Conservation (phyloP, 495 filamentous ascomycete species). For the Haplographium delicatum region DNA sequence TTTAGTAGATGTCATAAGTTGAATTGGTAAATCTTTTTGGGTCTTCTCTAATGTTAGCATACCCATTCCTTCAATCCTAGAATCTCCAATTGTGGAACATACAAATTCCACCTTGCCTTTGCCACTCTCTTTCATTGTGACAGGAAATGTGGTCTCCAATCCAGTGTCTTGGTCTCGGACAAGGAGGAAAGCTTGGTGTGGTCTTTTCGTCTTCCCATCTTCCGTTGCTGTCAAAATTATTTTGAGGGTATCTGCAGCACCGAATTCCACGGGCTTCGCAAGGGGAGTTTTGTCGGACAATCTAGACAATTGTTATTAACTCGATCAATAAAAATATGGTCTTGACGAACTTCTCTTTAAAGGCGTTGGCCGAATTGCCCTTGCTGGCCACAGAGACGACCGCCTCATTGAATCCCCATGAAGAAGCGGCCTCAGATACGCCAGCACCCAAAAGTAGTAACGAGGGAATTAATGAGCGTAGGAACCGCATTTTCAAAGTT, state of each 20-base stretch:
- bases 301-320: conserved; percentile 12
- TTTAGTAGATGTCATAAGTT: conserved; percentile 62
- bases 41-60: conserved; percentile 49
- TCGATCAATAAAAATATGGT: neutral
- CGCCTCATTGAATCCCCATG: conserved; percentile 84
- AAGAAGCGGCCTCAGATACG: conserved; percentile 56
- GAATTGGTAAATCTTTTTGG: conserved; percentile 83
- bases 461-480: conserved; percentile 42
- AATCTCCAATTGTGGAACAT: conserved; percentile 32
- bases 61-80: too few species aligned
- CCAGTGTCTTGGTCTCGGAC: conserved; percentile 68
- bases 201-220: conserved; percentile 67
- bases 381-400: conserved; percentile 71
- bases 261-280: conserved; percentile 48
- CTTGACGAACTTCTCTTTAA: conserved; percentile 66
- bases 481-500: conserved; percentile 47
- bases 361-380: conserved; percentile 41
- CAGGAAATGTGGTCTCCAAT: conserved; percentile 83
- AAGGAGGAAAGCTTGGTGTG: conserved; percentile 90
- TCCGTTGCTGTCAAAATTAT: conserved; percentile 76
- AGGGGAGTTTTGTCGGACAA: conserved; percentile 24
- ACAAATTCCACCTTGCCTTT: conserved; percentile 82
- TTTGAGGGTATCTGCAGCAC: conserved; percentile 70
- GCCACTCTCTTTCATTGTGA: conserved; percentile 80
- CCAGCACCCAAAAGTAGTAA: conserved; percentile 41